These are phyloP conservation scores for Cladosporium sp. DNA, from an alignment of 2,329 filamentous ascomycete species.

Conservation along the genomic window DNA sequence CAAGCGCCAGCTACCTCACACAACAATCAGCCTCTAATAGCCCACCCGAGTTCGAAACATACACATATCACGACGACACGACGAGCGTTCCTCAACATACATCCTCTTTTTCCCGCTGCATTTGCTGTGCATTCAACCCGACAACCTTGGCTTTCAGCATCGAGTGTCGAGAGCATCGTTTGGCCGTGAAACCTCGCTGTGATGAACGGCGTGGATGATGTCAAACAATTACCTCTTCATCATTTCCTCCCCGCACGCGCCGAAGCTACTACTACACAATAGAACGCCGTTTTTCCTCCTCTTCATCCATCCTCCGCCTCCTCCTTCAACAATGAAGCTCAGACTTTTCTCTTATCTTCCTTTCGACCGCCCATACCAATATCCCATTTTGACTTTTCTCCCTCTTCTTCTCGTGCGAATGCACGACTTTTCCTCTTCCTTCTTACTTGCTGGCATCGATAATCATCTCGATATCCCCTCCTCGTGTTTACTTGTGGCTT, in stretches of 20 bases:
- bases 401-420: background rate
- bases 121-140: background rate
- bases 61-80: constrained; percentile 7
- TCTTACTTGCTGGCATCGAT: background rate
- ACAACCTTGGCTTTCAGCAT: background rate
- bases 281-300: background rate
- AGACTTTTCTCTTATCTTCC: background rate
- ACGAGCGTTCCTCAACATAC: constrained; percentile 4
- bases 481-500: background rate
- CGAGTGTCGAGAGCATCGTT: background rate
- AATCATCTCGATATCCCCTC: background rate
- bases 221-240: background rate
- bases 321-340: background rate
- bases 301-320: background rate
- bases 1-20: background rate
- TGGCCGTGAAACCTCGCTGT: background rate
- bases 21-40: background rate
- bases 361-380: background rate
- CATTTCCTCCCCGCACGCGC: background rate
- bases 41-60: background rate
- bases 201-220: background rate
- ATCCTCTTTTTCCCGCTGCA: background rate
- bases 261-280: constrained; percentile 1
- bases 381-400: background rate
- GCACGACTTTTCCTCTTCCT: background rate